These are phyloP conservation scores for Microdochium trichocladiopsis DNA, from an alignment of 2,329 filamentous ascomycete genomes.

Conservation along the genomic window DNA sequence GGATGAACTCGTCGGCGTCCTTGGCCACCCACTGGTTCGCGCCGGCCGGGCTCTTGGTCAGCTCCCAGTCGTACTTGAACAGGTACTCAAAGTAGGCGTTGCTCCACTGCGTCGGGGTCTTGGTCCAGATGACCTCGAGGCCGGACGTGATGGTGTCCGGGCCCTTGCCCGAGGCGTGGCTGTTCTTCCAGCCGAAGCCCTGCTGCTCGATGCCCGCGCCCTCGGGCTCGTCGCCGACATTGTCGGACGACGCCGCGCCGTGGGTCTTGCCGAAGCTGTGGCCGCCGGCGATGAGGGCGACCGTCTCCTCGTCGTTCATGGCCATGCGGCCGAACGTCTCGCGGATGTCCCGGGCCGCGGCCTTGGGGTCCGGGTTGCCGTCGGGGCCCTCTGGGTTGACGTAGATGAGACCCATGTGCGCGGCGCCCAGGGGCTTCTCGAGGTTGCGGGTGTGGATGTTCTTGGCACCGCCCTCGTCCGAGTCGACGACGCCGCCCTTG, in stretches of 20 bases:
- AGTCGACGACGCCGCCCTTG: constrained; percentile 21
- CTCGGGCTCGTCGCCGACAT: constrained; percentile 62
- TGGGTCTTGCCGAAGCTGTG: constrained; percentile 79
- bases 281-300: constrained; percentile 70
- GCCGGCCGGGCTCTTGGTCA: constrained; percentile 67
- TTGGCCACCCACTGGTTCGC: constrained; percentile 74
- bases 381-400: constrained; percentile 77
- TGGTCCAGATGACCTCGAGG: constrained; percentile 74
- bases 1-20: constrained; percentile 58
- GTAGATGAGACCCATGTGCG: constrained; percentile 75
- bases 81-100: constrained; percentile 69
- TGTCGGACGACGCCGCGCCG: constrained; percentile 58
- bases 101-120: constrained; percentile 69
- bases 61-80: constrained; percentile 73
- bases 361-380: constrained; percentile 61
- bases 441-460: constrained; percentile 55
- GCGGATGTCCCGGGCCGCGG: constrained; percentile 65
- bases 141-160: constrained; percentile 68
- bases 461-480: constrained; percentile 26
- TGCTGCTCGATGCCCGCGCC: constrained; percentile 57
- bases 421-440: constrained; percentile 59
- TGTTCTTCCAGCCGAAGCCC: constrained; percentile 68
- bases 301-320: constrained; percentile 79
- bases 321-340: constrained; percentile 72
- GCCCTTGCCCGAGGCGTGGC: constrained; percentile 57